phyloP scores from a whole-genome alignment of 768 basidiomycete species.

The Amanita rimosa region DNA sequence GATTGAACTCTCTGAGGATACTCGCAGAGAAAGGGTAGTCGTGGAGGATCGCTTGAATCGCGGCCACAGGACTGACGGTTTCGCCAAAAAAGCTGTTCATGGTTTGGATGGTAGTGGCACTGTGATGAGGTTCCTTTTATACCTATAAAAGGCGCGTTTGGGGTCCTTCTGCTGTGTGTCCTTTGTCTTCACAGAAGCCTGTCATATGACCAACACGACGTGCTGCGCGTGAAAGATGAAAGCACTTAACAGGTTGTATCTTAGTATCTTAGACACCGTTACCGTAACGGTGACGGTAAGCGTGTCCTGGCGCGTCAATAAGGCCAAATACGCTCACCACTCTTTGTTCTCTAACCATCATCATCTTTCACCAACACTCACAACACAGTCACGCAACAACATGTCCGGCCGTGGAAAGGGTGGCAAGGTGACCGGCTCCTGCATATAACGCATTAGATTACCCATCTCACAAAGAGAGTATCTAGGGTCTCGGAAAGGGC shows the following conservation, averaged over 20 bases:
- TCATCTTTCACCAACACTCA: constrained; percentile 11
- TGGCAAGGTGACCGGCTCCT: constrained; percentile 41
- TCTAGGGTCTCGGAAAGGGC: constrained; percentile 66
- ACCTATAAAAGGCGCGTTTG: not conserved
- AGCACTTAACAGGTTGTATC: too few relatives aligned
- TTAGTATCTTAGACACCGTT: too few relatives aligned
- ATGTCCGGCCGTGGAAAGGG: constrained; percentile 79
- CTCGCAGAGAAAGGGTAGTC: constrained; percentile 35
- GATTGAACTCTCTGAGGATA: constrained; percentile 31
- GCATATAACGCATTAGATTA: not conserved
- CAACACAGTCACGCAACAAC: constrained; percentile 5
- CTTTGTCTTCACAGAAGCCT: too few relatives aligned
- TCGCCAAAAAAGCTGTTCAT: constrained; percentile 8
- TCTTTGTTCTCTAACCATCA: constrained; percentile 22
- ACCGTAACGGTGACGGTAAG: too few relatives aligned
- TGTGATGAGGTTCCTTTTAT: not conserved
- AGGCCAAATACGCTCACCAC: constrained; percentile 23
- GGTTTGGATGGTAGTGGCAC: not conserved
- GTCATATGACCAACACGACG: too few relatives aligned
- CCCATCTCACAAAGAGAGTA: not conserved
- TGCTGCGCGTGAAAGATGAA: too few relatives aligned
- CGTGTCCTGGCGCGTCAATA: constrained; percentile 24
- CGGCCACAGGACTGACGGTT: constrained; percentile 12
- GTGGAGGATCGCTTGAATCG: constrained; percentile 23
- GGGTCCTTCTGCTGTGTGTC: too few relatives aligned